Evolutionary conservation across 306 rosid genomes (phyloP).

Genomic region (Dalbergia oliveri): DNA sequence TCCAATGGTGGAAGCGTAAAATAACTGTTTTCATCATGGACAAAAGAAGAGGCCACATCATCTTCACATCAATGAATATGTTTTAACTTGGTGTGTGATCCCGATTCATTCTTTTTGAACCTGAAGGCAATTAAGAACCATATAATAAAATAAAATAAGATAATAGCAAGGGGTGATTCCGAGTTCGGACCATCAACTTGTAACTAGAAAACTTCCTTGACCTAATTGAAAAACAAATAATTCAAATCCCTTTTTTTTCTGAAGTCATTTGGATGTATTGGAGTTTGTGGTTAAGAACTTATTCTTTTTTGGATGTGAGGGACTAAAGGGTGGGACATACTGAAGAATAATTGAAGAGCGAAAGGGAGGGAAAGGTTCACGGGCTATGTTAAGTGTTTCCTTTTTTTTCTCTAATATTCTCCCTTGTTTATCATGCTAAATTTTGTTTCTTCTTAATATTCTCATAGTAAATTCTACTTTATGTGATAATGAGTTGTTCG

Average conservation of each 20-base stretch:
- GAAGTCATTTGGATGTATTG: constrained; percentile 28
- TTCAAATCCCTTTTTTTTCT: constrained; percentile 30
- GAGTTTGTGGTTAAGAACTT: constrained; percentile 33
- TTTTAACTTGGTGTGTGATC: neutral
- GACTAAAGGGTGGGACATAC: neutral
- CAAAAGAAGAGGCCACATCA: constrained; percentile 26
- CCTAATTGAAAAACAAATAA: neutral
- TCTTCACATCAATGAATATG: constrained; percentile 4
- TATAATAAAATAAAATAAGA: neutral
- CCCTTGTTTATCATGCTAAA: constrained; percentile 7
- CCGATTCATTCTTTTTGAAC: constrained; percentile 1
- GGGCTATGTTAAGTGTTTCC: constrained; percentile 30
- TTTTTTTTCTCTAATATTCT: neutral
- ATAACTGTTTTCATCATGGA: constrained; percentile 27
- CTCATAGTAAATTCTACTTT: constrained; percentile 25
- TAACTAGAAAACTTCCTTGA: constrained; percentile 33
- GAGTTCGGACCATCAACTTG: constrained; percentile 14
- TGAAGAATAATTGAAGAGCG: constrained; percentile 47
- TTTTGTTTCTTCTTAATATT: constrained; percentile 35
- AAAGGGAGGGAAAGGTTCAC: constrained; percentile 47
- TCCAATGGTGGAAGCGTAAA: constrained; percentile 21
- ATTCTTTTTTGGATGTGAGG: neutral
- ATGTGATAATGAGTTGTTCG: constrained; percentile 34
- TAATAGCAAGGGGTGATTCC: neutral
- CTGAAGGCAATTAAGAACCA: neutral